Evolutionary conservation across 306 rosid species (phyloP).

Genomic region (Corylus avellana): DNA sequence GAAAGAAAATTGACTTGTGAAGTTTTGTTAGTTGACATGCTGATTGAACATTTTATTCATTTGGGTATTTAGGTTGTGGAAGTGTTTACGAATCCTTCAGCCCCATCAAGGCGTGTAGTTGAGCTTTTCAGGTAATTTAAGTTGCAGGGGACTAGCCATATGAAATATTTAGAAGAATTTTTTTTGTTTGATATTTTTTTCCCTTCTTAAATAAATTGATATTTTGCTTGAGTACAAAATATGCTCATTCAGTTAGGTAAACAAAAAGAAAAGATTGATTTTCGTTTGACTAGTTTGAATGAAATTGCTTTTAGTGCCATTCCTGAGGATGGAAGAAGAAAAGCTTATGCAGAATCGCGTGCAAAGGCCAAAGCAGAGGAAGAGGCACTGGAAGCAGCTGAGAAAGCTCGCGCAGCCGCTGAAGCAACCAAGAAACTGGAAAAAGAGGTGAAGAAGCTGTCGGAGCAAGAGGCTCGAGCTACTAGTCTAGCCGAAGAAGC

Average conservation of each 20-base stretch:
- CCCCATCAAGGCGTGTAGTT: constrained; percentile 62
- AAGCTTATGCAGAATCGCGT: constrained; percentile 61
- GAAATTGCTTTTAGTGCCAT: constrained; percentile 51
- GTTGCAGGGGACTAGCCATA: too few species aligned
- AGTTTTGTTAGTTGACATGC: constrained; percentile 11
- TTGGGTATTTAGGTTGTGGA: constrained; percentile 60
- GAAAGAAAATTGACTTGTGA: neutral
- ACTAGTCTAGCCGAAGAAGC: constrained; percentile 58
- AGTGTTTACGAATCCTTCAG: constrained; percentile 69
- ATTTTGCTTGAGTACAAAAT: neutral
- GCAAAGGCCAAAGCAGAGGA: constrained; percentile 84
- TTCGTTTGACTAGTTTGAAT: neutral
- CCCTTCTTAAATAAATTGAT: too few species aligned
- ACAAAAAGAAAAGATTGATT: neutral
- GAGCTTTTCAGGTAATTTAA: constrained; percentile 74
- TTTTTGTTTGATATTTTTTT: neutral
- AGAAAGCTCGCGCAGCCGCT: constrained; percentile 58
- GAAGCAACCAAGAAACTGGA: constrained; percentile 58
- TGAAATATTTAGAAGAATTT: neutral
- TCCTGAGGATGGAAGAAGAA: constrained; percentile 89
- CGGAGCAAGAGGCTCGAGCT: constrained; percentile 51
- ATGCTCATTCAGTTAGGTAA: neutral
- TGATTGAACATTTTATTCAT: neutral
- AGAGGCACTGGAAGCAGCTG: constrained; percentile 62
- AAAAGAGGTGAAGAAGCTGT: constrained; percentile 57